phyloP scores from a whole-genome alignment of 1,139 yeast species.

The Geotrichum reessii region DNA sequence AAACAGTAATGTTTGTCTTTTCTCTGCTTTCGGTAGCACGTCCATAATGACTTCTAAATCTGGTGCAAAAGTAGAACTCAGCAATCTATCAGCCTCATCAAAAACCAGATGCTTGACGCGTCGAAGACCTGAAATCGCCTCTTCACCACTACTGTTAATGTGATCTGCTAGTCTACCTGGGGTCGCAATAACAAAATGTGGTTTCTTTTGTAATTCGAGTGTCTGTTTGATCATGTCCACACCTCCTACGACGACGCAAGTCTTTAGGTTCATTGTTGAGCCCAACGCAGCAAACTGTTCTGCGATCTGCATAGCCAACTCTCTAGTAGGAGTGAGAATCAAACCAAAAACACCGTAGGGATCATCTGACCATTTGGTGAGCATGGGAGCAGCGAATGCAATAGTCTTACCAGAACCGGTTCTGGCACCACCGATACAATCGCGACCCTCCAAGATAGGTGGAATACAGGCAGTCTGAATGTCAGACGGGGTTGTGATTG shows the following conservation, averaged over 20 bases:
- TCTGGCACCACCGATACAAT: conserved; percentile 96
- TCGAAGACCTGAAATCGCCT: conserved; percentile 71
- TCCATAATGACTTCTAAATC: conserved; percentile 67
- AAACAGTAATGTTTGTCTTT: conserved; percentile 81
- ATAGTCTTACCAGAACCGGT: conserved; percentile 98
- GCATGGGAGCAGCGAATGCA: conserved; percentile 95
- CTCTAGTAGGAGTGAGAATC: conserved; percentile 89
- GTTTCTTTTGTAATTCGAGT: conserved; percentile 68
- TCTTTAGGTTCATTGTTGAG: conserved; percentile 75
- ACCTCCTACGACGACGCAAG: conserved; percentile 86
- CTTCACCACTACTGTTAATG: conserved; percentile 81
- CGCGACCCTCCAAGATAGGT: conserved; percentile 70
- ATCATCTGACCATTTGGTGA: conserved; percentile 89
- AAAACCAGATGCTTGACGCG: conserved; percentile 75
- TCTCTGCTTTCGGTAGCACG: conserved; percentile 61
- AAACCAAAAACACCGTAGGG: conserved; percentile 90
- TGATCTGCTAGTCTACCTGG: conserved; percentile 97
- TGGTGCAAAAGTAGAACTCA: conserved; percentile 76
- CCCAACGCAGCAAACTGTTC: conserved; percentile 95
- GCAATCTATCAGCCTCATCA: conserved; percentile 92
- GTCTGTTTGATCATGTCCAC: conserved; percentile 88
- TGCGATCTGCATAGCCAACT: conserved; percentile 91
- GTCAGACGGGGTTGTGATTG: conserved; percentile 73
- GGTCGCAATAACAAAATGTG: conserved; percentile 94
- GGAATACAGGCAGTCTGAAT: conserved; percentile 91